Evolutionary conservation across 2,329 filamentous ascomycete species (phyloP).

Genomic region (Fusarium odoratissimum): DNA sequence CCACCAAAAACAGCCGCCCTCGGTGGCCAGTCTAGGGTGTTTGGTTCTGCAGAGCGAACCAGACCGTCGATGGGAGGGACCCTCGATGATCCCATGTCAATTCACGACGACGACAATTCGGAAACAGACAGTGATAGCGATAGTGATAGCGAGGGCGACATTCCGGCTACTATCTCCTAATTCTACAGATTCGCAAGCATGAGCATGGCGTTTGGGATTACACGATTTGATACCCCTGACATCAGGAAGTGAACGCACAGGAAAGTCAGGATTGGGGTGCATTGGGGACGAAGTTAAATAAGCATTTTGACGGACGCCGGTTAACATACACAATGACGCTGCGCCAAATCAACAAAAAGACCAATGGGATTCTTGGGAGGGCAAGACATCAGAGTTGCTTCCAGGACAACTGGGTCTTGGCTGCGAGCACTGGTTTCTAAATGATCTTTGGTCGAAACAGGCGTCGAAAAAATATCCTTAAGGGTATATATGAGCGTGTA

Average conservation of each 20-base stretch:
- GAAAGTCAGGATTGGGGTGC: background rate
- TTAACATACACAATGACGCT: conserved; percentile 1
- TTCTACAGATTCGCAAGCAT: conserved; percentile 2
- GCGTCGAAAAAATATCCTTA: background rate
- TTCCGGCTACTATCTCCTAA: conserved; percentile 42
- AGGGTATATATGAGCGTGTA: background rate
- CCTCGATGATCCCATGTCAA: conserved; percentile 45
- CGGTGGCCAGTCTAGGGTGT: background rate
- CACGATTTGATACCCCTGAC: conserved; percentile 23
- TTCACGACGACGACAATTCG: conserved; percentile 39
- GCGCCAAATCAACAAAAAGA: background rate
- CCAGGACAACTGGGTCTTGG: conserved; percentile 7
- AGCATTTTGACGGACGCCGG: conserved; percentile 12
- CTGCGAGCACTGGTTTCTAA: background rate
- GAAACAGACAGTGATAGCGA: conserved; percentile 38
- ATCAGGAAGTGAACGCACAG: background rate
- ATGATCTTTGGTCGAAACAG: background rate
- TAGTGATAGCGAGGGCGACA: conserved; percentile 39
- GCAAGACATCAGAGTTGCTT: conserved; percentile 1
- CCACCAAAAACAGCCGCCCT: conserved; percentile 2
- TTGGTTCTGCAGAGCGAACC: background rate
- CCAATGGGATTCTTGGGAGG: background rate
- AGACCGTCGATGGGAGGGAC: conserved; percentile 23
- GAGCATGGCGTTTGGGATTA: conserved; percentile 26
- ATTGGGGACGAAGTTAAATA: conserved; percentile 16